Conservation (phyloP, 495 filamentous ascomycete species). For the Pseudoneurospora amorphoporcata region DNA sequence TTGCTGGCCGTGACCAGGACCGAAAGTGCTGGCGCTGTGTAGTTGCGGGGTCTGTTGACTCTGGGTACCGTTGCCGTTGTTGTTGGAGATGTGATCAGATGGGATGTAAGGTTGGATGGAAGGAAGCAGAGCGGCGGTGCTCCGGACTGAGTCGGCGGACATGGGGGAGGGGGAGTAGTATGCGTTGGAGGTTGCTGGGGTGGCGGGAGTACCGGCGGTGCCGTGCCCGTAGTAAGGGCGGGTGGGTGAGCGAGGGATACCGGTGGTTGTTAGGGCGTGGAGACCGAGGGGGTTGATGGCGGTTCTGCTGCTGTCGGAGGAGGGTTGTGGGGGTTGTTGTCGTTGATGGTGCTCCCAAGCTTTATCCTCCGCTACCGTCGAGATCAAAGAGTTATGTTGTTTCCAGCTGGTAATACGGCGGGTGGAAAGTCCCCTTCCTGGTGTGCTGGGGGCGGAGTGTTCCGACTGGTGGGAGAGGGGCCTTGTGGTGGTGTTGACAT, state of each 20-base stretch:
- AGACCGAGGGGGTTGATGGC: constrained; percentile 3
- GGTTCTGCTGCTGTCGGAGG: not conserved
- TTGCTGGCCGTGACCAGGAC: not conserved
- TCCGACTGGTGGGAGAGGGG: not conserved
- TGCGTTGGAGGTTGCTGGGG: constrained; percentile 18
- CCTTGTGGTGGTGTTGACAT: not conserved
- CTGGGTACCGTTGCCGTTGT: constrained; percentile 2
- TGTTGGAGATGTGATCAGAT: constrained; percentile 21
- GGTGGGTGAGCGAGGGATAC: constrained; percentile 7
- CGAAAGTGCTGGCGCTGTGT: constrained; percentile 9
- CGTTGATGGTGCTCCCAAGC: constrained; percentile 4
- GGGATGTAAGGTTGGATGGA: constrained; percentile 29
- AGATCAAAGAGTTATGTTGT: constrained; percentile 5
- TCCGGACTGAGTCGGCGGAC: constrained; percentile 22
- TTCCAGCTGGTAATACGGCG: constrained; percentile 15
- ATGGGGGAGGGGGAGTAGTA: constrained; percentile 22
- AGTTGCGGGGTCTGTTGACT: constrained; percentile 6
- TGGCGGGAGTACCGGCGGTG: not conserved
- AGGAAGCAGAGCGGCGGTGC: constrained; percentile 26
- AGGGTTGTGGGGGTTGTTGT: not conserved
- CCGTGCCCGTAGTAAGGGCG: constrained; percentile 8
- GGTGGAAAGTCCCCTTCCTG: not conserved
- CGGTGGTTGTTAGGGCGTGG: constrained; percentile 12
- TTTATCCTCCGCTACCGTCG: constrained; percentile 4
- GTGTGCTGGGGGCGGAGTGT: not conserved